Conservation (phyloP, 148 eudicot species). For the Gaultheria prostrata region DNA sequence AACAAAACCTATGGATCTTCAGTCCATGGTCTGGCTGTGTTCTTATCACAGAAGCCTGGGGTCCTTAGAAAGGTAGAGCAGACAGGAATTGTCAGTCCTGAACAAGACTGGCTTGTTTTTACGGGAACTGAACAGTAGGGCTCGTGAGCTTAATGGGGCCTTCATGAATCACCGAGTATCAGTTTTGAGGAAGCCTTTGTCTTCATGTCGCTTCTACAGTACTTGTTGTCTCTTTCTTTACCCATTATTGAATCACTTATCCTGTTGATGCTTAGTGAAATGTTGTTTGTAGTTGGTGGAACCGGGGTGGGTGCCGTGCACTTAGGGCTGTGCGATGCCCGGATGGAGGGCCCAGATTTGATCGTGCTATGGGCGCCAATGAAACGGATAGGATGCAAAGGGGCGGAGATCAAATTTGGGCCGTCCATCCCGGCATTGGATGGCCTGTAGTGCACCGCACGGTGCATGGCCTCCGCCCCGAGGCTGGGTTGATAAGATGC, state of each 20-base stretch:
- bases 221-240: not conserved
- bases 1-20: not conserved
- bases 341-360: too few relatives aligned
- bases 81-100: not conserved
- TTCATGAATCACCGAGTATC: not conserved
- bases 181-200: not conserved
- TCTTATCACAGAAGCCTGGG: not conserved
- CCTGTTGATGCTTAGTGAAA: not conserved
- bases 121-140: not conserved
- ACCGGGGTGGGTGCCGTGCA: too few relatives aligned
- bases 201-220: not conserved
- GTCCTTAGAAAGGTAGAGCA: not conserved
- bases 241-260: not conserved
- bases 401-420: too few relatives aligned
- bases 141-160: constrained; percentile 11
- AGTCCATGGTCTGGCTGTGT: not conserved
- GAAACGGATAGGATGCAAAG: too few relatives aligned
- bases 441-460: too few relatives aligned
- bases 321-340: too few relatives aligned
- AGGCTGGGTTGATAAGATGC: not conserved
- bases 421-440: too few relatives aligned
- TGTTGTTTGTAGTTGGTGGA: not conserved
- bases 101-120: not conserved
- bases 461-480: too few relatives aligned
- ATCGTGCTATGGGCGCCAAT: too few relatives aligned